Evolutionary conservation across 75 land plant genomes (phyloP), one percentile per base, ranked within the genome.

Genomic region (Pseudotsuga menziesii): DNA sequence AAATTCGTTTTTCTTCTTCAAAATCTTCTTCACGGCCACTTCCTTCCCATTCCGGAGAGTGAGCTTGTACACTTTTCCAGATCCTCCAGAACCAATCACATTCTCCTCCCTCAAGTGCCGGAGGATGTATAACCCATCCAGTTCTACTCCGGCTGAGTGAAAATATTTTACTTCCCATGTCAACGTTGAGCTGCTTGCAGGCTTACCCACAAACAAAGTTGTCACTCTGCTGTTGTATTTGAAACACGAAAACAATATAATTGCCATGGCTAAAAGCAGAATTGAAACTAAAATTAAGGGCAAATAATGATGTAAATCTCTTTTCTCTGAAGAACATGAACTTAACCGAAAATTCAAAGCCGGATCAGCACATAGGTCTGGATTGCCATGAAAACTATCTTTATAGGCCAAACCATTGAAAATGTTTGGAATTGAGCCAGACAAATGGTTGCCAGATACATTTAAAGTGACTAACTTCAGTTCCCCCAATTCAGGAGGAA

Each of bases 21-120:
- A 89, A 2, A 95, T 84, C 76, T 91, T 92, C 78, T 95, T 95
- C 66, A 95, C 92, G 0, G 98, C 98, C 44, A 89, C 95, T 8
- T 15, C 82, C 72, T 91, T 87, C 29, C 90, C 93, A 19, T 76
- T 88, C 70, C 75, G 82, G 8, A 95, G 84, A 3, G 82, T 85
- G 12, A 81, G 88, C 80, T 87, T 92, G 80, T 95, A 92, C 36
- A 95, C 98, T 80, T 91, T 91, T 32, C 98, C 98, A 15, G 89
- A 81, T 4, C 88, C 87, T 0, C 95, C 98, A 44, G 82, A 88
- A n/a, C 98, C 98, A 22, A 95, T 89, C 41, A 95, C 90, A 64
- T 91, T 90, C 19, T 86, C 93, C 67, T 92, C 95, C 25, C 82
- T 88, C 15, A 95, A 78, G 56, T 85, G 76, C n/a, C 83, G 81